These are phyloP conservation scores for Xylariaceae sp. DNA, from an alignment of 2,329 filamentous ascomycete species.

Conservation along the genomic window DNA sequence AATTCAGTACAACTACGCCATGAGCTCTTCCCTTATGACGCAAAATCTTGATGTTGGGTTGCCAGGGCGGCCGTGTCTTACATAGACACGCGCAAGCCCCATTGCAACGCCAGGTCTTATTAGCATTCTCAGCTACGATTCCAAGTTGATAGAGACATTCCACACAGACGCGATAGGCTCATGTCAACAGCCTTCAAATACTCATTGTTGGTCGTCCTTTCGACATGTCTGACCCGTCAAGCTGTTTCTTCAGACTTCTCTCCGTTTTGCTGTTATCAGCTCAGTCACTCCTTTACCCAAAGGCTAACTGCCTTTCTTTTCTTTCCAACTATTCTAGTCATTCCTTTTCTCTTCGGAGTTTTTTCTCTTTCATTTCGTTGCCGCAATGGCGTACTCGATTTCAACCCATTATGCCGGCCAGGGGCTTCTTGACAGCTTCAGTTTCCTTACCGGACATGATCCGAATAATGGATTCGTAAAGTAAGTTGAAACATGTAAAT, in stretches of 20 bases:
- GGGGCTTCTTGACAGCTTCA: slow-evolving; percentile 46
- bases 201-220: background rate
- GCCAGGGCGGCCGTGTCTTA: slow-evolving; percentile 29
- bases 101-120: slow-evolving; percentile 28
- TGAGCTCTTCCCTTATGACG: background rate
- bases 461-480: slow-evolving; percentile 69
- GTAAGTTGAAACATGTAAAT: slow-evolving; percentile 48
- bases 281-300: slow-evolving; percentile 26
- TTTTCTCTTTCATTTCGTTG: slow-evolving; percentile 3
- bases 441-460: slow-evolving; percentile 56
- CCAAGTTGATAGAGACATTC: slow-evolving; percentile 27
- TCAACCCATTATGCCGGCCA: slow-evolving; percentile 37
- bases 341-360: slow-evolving; percentile 25
- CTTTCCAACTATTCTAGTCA: slow-evolving; percentile 27
- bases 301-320: slow-evolving; percentile 17
- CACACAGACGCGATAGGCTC: slow-evolving; percentile 17
- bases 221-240: slow-evolving; percentile 1
- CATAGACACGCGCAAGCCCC: slow-evolving; percentile 11
- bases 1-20: background rate
- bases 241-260: slow-evolving; percentile 7
- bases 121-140: slow-evolving; percentile 29
- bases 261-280: slow-evolving; percentile 14
- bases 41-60: slow-evolving; percentile 9
- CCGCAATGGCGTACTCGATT: slow-evolving; percentile 35
- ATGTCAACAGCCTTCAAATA: slow-evolving; percentile 27